These are phyloP conservation scores for Suillus americanus DNA, from an alignment of 768 basidiomycete species.

Conservation along the genomic window DNA sequence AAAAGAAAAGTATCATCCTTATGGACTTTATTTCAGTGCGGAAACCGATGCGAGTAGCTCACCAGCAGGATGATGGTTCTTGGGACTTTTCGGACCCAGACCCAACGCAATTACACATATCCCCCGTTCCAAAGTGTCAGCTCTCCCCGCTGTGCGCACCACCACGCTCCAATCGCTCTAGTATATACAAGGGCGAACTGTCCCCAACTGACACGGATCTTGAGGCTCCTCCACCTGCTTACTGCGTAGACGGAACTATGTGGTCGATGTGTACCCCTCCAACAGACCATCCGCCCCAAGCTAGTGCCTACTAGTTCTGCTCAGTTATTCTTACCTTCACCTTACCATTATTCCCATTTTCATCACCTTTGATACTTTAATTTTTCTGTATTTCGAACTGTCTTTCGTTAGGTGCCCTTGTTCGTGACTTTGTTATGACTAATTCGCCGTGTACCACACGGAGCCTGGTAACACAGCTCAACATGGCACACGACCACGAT, in stretches of 20 bases:
- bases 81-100: conserved; percentile 34
- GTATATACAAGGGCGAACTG: conserved; percentile 23
- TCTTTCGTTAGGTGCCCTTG: background rate
- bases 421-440: background rate
- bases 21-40: conserved; percentile 14
- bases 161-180: conserved; percentile 15
- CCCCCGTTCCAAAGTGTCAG: conserved; percentile 8
- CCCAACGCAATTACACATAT: background rate
- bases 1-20: background rate
- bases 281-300: background rate
- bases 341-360: background rate
- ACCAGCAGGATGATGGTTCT: conserved; percentile 17
- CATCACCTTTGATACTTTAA: background rate
- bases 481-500: background rate
- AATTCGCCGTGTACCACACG: background rate
- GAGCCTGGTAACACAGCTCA: background rate
- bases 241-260: conserved; percentile 15
- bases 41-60: conserved; percentile 25
- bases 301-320: background rate
- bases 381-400: background rate
- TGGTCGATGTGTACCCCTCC: conserved; percentile 9
- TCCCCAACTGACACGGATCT: conserved; percentile 13
- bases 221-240: conserved; percentile 29
- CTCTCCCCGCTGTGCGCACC: conserved; percentile 1
- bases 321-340: background rate